Evolutionary conservation across 2,329 filamentous ascomycete genomes (phyloP), one percentile per base, ranked within the genome.

Genomic region (Diaporthe sp.): DNA sequence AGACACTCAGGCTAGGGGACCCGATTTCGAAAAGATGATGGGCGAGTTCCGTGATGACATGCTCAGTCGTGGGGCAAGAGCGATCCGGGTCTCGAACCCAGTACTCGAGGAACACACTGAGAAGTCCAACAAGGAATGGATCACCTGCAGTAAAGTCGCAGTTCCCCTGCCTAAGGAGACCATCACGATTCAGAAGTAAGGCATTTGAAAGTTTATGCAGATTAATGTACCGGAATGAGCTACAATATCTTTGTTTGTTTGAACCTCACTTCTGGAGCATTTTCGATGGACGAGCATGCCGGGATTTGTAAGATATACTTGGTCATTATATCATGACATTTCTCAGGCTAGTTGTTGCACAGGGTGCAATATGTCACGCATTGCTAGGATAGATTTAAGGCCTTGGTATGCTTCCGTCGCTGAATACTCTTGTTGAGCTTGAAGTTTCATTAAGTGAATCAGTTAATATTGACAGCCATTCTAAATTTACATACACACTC

Each of bases 71-170:
- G 58, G 67, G 19, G 59, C 68, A 46, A 57, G 44, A 34, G 69
- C 74, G 8, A 72, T 65, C 10, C 34, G 57, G 31, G 62, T 70
- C 2, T 74, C 72, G 1, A 74, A 74, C 44, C 72, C 72, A 1
- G 72, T 74, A 7, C 62, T 70, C 13, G 62, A 70, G 55, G 31
- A 69, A 13, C 62, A 70, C 19, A 28, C 42, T 19, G 28, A 31
- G 34, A 37, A 70, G 5, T 3, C 62, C 34, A 74, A 74, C 44
- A 53, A 25, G 42, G 68, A 74, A 39, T 74, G 67, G 46, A 34
- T 69, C 22, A 74, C 72, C 5, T 74, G 61, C 31, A 58, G 72
- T 19, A 74, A 74, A n/a, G 44, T 61, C 19, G 65, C 55, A 1
- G 34, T 3, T 28, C 44, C 73, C 28, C 22, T 71, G 65, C 65